These are phyloP conservation scores for Phytophthora niederhauseri DNA, from an alignment of 352 stramenopile species.

Conservation along the genomic window DNA sequence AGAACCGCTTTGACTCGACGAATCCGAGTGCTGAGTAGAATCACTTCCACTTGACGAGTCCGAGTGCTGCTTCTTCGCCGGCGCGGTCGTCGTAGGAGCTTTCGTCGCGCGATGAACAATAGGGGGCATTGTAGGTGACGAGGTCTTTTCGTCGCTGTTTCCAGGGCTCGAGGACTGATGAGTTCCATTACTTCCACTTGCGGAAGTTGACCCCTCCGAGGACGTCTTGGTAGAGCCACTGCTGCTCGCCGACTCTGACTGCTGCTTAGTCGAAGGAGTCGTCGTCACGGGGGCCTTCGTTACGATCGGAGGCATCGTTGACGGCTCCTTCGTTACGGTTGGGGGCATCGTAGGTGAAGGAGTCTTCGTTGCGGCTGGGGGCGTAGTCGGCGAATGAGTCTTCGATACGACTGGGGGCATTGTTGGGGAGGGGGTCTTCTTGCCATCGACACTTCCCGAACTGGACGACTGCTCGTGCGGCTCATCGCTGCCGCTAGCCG, in stretches of 20 bases:
- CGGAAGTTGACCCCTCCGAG: constrained; percentile 2
- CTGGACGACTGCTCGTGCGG: background rate
- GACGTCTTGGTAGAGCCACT: background rate
- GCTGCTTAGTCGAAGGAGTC: constrained; percentile 1
- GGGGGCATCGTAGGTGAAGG: background rate
- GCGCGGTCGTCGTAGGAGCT: constrained; percentile 3
- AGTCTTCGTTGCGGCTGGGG: background rate
- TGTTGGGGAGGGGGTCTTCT: background rate
- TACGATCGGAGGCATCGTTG: background rate
- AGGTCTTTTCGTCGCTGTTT: background rate
- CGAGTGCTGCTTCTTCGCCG: background rate
- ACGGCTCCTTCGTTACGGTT: background rate
- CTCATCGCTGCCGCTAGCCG: background rate
- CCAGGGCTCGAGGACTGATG: background rate
- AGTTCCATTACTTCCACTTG: constrained; percentile 5
- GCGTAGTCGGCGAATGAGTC: background rate
- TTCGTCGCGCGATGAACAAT: constrained; percentile 18
- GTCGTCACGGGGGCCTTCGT: constrained; percentile 10
- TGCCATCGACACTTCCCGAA: background rate
- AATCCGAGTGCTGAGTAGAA: background rate
- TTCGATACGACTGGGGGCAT: constrained; percentile 7
- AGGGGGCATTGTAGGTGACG: constrained; percentile 20
- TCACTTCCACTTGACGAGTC: constrained; percentile 7
- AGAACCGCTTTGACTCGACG: constrained; percentile 4
- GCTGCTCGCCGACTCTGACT: constrained; percentile 1